Conservation (phyloP, 257 asterid genomes). For the Solanum corneliomulleri region DNA sequence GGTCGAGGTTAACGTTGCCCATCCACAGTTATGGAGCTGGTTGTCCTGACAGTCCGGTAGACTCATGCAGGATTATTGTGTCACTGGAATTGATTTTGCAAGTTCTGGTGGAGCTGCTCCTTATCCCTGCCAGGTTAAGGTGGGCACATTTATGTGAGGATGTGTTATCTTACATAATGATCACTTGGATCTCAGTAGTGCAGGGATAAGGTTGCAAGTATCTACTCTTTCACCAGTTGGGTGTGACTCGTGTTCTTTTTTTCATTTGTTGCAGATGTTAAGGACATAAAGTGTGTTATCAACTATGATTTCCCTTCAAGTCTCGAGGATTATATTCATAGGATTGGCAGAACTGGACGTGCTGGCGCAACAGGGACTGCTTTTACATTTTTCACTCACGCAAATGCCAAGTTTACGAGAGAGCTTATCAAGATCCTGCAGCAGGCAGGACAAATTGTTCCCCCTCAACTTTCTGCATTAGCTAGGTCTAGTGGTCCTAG, state of each 20-base stretch:
- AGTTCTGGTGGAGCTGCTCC: slow-evolving; percentile 63
- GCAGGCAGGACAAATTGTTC: slow-evolving; percentile 75
- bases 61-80: slow-evolving; percentile 40
- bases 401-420: slow-evolving; percentile 53
- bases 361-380: slow-evolving; percentile 90
- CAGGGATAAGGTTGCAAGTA: slow-evolving; percentile 93
- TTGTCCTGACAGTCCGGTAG: slow-evolving; percentile 89
- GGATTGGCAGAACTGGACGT: slow-evolving; percentile 96
- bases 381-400: slow-evolving; percentile 68
- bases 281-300: slow-evolving; percentile 85
- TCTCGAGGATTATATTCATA: slow-evolving; percentile 89
- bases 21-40: slow-evolving; percentile 83
- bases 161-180: slow-evolving; percentile 51
- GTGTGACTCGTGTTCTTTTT: not conserved
- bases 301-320: slow-evolving; percentile 83
- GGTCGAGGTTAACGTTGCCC: slow-evolving; percentile 58
- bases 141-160: slow-evolving; percentile 60
- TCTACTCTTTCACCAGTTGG: not conserved
- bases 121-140: slow-evolving; percentile 98
- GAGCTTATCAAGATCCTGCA: slow-evolving; percentile 67
- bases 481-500: slow-evolving; percentile 31
- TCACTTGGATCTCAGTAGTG: slow-evolving; percentile 54
- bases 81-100: slow-evolving; percentile 37
- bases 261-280: slow-evolving; percentile 60
- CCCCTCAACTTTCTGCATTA: slow-evolving; percentile 69